Percentiles rank a stretch among this genome's conserved stretches.
phyloP scores from a whole-genome alignment of 352 stramenopile genomes.

The Bremia lactucae region DNA sequence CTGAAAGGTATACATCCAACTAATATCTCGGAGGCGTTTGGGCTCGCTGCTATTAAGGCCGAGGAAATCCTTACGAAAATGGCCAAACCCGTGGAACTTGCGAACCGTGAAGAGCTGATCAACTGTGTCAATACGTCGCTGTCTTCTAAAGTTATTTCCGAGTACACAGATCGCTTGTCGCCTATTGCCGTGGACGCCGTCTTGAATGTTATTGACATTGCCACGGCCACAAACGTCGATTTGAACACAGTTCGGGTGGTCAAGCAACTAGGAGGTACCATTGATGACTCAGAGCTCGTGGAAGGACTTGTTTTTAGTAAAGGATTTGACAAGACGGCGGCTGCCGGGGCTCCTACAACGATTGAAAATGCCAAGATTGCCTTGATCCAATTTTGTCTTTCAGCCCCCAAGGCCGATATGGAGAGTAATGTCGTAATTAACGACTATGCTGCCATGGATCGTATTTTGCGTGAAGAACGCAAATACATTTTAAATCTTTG shows the following conservation, averaged over 20 bases:
- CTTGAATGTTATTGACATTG: conserved; percentile 91
- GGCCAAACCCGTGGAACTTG: conserved; percentile 87
- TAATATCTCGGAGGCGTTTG: conserved; percentile 95
- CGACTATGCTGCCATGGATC: conserved; percentile 99
- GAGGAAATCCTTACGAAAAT: conserved; percentile 87
- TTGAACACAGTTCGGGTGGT: conserved; percentile 97
- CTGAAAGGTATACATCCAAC: conserved; percentile 97
- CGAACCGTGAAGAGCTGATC: conserved; percentile 92
- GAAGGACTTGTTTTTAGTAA: conserved; percentile 97
- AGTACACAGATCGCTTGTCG: conserved; percentile 95
- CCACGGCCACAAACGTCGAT: conserved; percentile 93
- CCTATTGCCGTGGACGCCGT: conserved; percentile 98
- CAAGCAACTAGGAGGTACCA: conserved; percentile 96
- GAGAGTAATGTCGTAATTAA: conserved; percentile 99
- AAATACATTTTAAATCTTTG: conserved; percentile 97
- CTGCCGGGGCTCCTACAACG: conserved; percentile 27
- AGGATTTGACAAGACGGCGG: conserved; percentile 80
- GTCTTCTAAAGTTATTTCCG: conserved; percentile 94
- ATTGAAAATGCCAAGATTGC: conserved; percentile 99
- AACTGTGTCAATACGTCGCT: conserved; percentile 97
- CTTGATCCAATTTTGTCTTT: conserved; percentile 99
- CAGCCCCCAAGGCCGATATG: conserved; percentile 99
- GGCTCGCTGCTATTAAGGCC: conserved; percentile 82
- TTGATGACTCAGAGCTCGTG: conserved; percentile 99
- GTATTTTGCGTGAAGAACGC: conserved; percentile 96